Conservation (phyloP, 2,329 filamentous ascomycete species). For the Alternaria panax region DNA sequence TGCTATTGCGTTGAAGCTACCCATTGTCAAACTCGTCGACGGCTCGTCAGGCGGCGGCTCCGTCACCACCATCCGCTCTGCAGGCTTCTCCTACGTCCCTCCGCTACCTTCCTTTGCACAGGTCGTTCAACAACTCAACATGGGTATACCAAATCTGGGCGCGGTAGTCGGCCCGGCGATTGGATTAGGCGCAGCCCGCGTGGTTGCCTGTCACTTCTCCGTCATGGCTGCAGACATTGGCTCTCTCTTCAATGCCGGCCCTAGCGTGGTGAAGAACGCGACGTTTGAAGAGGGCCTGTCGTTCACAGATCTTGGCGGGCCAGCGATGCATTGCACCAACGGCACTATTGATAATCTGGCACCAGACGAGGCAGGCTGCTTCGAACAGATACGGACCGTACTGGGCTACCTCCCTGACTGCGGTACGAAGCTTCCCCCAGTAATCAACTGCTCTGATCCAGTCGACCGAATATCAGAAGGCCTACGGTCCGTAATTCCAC, state of each 20-base stretch:
- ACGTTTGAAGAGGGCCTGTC: slow-evolving; percentile 70
- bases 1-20: slow-evolving; percentile 63
- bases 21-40: slow-evolving; percentile 70
- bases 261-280: slow-evolving; percentile 67
- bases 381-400: slow-evolving; percentile 66
- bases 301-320: slow-evolving; percentile 67
- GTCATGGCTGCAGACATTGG: slow-evolving; percentile 72
- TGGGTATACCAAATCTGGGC: slow-evolving; percentile 70
- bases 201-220: slow-evolving; percentile 69
- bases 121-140: slow-evolving; percentile 65
- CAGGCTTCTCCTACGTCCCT: slow-evolving; percentile 67
- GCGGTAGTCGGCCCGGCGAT: slow-evolving; percentile 70
- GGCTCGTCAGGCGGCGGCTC: slow-evolving; percentile 69
- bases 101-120: slow-evolving; percentile 62
- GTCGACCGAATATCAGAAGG: slow-evolving; percentile 57
- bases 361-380: slow-evolving; percentile 66
- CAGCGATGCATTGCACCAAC: slow-evolving; percentile 68
- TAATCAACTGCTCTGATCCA: slow-evolving; percentile 57
- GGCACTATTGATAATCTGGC: slow-evolving; percentile 72
- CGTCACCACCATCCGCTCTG: slow-evolving; percentile 65
- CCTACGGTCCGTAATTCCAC: slow-evolving; percentile 65
- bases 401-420: slow-evolving; percentile 66
- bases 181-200: slow-evolving; percentile 67
- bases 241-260: slow-evolving; percentile 69
- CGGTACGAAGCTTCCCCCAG: slow-evolving; percentile 63